These are phyloP conservation scores for Microcos paniculata DNA, from an alignment of 345 rosid species.

Conservation along the genomic window DNA sequence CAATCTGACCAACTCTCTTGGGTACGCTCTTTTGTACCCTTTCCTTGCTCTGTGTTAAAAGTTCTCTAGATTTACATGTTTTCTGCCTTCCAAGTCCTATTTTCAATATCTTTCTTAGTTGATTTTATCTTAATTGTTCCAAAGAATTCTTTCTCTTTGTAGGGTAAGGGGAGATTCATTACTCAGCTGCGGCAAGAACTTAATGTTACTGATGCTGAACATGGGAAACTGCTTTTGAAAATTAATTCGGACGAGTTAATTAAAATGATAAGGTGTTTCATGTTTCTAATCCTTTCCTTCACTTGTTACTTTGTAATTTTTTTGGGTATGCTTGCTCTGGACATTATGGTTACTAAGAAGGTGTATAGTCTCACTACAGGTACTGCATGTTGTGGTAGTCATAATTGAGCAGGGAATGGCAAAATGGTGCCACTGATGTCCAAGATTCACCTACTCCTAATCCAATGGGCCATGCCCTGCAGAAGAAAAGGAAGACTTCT, in stretches of 20 bases:
- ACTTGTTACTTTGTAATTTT: neutral
- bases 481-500: constrained; percentile 17
- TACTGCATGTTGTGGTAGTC: neutral
- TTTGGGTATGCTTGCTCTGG: neutral
- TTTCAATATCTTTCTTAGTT: neutral
- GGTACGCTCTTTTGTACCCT: constrained; percentile 16
- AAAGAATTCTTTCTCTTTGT: neutral
- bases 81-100: neutral
- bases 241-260: constrained; percentile 27
- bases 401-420: constrained; percentile 27
- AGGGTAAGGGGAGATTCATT: constrained; percentile 36
- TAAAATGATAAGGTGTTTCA: constrained; percentile 32
- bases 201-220: constrained; percentile 31
- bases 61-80: neutral
- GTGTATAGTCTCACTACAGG: neutral
- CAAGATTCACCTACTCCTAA: constrained; percentile 14
- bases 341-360: neutral
- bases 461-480: neutral
- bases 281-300: constrained; percentile 3
- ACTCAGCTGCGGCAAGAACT: constrained; percentile 35
- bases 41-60: neutral
- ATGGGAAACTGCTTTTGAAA: constrained; percentile 31
- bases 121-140: neutral
- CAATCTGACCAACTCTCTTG: constrained; percentile 41
- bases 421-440: constrained; percentile 7